These are phyloP conservation scores for Lactifluus rugatus DNA, from an alignment of 768 basidiomycete species.

Conservation along the genomic window DNA sequence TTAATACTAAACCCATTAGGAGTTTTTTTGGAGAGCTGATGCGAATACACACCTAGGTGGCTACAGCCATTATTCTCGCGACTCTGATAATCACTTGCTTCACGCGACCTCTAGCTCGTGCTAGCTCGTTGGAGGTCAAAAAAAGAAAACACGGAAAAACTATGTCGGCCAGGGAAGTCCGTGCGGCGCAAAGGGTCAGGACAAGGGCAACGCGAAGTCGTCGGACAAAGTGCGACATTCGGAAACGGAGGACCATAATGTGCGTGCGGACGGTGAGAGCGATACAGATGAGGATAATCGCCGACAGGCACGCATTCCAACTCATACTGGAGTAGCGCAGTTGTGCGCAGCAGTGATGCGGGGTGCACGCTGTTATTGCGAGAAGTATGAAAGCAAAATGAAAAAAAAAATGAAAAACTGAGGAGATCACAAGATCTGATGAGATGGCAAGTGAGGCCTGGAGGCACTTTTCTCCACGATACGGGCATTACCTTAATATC, in stretches of 20 bases:
- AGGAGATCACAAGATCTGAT: not conserved
- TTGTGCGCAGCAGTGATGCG: not conserved
- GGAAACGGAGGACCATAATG: not conserved
- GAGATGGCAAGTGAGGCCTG: not conserved
- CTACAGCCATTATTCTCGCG: too few relatives aligned
- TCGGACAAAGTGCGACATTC: constrained; percentile 4
- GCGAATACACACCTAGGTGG: too few relatives aligned
- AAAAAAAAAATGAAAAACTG: not conserved
- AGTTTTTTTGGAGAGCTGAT: not conserved
- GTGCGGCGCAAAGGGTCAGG: not conserved
- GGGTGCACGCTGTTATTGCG: not conserved
- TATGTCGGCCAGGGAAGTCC: not conserved
- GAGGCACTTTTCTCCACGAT: not conserved
- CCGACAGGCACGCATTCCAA: not conserved
- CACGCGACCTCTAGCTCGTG: not conserved
- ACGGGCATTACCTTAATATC: not conserved
- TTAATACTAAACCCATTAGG: not conserved
- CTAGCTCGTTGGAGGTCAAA: not conserved
- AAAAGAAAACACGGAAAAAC: not conserved
- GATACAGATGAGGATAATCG: too few relatives aligned
- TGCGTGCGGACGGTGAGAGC: not conserved
- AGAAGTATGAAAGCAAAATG: not conserved
- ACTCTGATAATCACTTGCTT: too few relatives aligned
- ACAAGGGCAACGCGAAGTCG: not conserved
- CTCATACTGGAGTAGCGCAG: not conserved